Conservation (phyloP, 805 yeast species). For the Candida endomychidarum region DNA sequence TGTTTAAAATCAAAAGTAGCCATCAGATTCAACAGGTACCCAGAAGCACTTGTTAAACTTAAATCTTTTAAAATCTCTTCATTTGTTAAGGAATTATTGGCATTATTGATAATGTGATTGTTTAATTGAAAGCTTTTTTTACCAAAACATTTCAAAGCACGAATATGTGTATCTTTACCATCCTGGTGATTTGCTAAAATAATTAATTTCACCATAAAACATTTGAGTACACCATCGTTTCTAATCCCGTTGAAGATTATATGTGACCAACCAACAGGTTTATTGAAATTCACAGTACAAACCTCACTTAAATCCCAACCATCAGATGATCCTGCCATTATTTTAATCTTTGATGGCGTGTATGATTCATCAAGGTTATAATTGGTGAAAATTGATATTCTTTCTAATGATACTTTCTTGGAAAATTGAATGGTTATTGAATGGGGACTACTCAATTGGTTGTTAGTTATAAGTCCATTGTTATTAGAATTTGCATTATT, state of each 20-base stretch:
- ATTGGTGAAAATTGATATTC: slow-evolving; percentile 72
- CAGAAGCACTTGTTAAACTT: slow-evolving; percentile 30
- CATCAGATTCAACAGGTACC: slow-evolving; percentile 27
- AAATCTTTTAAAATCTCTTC: slow-evolving; percentile 24
- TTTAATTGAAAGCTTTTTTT: slow-evolving; percentile 24
- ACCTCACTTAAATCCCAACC: slow-evolving; percentile 75
- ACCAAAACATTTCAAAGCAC: slow-evolving; percentile 65
- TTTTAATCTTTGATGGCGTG: slow-evolving; percentile 71
- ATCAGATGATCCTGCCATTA: slow-evolving; percentile 72
- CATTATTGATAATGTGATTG: slow-evolving; percentile 6
- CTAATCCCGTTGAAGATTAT: slow-evolving; percentile 57
- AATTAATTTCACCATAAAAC: slow-evolving; percentile 63
- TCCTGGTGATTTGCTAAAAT: slow-evolving; percentile 82
- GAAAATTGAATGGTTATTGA: slow-evolving; percentile 74
- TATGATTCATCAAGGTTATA: slow-evolving; percentile 81
- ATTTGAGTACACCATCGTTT: slow-evolving; percentile 57
- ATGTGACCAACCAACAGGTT: slow-evolving; percentile 80
- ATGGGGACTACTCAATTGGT: slow-evolving; percentile 70
- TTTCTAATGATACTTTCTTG: slow-evolving; percentile 66
- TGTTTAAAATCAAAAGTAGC: slow-evolving; percentile 10
- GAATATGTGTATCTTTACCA: slow-evolving; percentile 91
- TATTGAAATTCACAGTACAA: slow-evolving; percentile 52
- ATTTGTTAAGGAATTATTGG: slow-evolving; percentile 9
- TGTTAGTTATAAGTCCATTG: slow-evolving; percentile 25
- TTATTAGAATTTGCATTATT: slow-evolving; percentile 19